phyloP scores from a whole-genome alignment of 352 stramenopile genomes.

The Globisporangium viniferum region DNA sequence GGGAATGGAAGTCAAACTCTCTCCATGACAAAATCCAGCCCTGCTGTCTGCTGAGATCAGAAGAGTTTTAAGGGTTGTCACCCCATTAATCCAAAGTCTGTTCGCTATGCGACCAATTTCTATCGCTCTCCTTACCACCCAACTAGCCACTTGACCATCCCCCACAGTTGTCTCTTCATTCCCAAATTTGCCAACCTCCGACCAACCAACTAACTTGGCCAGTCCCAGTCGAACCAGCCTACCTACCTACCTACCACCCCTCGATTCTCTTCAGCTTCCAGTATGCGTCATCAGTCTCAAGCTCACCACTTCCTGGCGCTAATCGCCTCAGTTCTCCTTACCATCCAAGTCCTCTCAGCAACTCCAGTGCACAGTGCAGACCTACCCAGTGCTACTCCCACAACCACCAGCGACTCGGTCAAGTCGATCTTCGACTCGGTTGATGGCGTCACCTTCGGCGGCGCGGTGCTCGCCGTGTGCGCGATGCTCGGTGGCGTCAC shows the following conservation, averaged over 20 bases:
- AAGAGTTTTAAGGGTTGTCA: not conserved
- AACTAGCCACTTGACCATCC: not conserved
- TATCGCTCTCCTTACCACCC: too few species aligned
- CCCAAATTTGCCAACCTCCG: not conserved
- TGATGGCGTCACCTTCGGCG: constrained; percentile 32
- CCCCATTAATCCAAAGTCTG: too few species aligned
- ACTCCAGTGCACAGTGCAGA: not conserved
- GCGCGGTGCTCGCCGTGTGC: constrained; percentile 28
- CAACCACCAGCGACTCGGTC: constrained; percentile 11
- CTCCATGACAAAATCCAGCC: not conserved
- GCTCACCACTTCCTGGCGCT: not conserved
- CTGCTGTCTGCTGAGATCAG: not conserved
- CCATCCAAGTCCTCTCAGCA: not conserved
- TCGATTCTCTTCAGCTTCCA: not conserved
- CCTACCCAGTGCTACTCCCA: not conserved
- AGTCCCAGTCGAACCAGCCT: not conserved
- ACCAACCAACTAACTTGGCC: not conserved
- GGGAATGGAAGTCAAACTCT: not conserved
- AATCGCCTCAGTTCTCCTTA: not conserved
- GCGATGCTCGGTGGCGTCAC: constrained; percentile 34
- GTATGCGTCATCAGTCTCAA: constrained; percentile 1
- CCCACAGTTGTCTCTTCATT: not conserved
- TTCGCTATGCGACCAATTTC: too few species aligned
- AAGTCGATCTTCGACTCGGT: constrained; percentile 35
- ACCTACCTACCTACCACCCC: not conserved